Evolutionary conservation across 306 rosid species (phyloP).

Genomic region (Arachis hypogaea): DNA sequence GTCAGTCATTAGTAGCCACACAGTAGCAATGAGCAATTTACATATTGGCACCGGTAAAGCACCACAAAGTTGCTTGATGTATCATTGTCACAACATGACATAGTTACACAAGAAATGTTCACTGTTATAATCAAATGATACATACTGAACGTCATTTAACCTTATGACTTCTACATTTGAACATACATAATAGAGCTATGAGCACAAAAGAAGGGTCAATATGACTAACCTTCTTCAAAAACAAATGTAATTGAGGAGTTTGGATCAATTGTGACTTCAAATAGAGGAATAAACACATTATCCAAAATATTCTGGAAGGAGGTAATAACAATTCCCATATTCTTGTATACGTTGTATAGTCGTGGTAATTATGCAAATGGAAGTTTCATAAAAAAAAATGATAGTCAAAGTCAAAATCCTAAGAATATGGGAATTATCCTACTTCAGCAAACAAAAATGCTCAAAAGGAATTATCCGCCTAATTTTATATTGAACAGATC

Average conservation of each 20-base stretch:
- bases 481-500: too few species aligned
- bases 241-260: conserved; percentile 81
- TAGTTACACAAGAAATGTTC: too few species aligned
- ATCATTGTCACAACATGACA: background rate
- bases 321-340: too few species aligned
- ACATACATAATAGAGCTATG: background rate
- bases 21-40: conserved; percentile 1
- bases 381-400: too few species aligned
- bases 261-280: conserved; percentile 46
- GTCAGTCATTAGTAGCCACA: background rate
- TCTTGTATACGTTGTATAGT: too few species aligned
- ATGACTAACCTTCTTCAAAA: conserved; percentile 70
- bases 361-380: too few species aligned
- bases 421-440: too few species aligned
- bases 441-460: too few species aligned
- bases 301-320: too few species aligned
- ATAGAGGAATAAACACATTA: too few species aligned
- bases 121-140: background rate
- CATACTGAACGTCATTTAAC: conserved; percentile 2
- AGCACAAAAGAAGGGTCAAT: background rate
- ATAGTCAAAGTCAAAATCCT: background rate
- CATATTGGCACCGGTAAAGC: conserved; percentile 11
- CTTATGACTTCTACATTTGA: conserved; percentile 10
- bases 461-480: too few species aligned
- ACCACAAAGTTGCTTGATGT: conserved; percentile 3